Evolutionary conservation across 1,284 basidiomycete genomes (phyloP), one percentile per base, ranked within the genome.

Genomic region (Omphalotus olearius): DNA sequence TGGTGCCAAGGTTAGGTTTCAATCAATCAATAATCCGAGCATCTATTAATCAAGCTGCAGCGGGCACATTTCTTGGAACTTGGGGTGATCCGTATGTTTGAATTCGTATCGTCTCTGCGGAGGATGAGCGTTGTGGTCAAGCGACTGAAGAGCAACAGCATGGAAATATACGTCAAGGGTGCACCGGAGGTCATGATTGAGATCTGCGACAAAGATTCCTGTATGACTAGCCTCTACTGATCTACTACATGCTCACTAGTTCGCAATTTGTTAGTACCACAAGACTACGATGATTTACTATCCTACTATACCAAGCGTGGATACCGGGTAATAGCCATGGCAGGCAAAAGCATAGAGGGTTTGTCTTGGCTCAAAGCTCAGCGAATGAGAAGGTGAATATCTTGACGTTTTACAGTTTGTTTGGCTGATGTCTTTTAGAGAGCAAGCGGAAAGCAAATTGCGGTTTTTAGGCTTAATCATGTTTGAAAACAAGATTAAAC

Each of bases 61-160:
- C 92, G 93, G 61, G 93, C 95, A 0, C 91, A 97, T 66, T 98
- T 97, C 71, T 74, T 99, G 23, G 97, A 99, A 68, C 73, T 98
- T 47, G 97, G 97, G 37, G 96, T 99, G 25, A 92, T 99, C 54
- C 79, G 95, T 36, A 93, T 91, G 1, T 99, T 97, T 62, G 97
- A 99, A 64, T 99, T 99, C 64, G 92, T 96, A 3, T 98, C 95
- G 1, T 76, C 90, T 4, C 77, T 99, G 17, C 82, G 97, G 33
- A 76, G 97, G 47, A 99, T 99, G 97, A 97, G 93, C 57, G 97
- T 99, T 25, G 83, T 99, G 51, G 96, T 98, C 62, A 99, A 98
- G 69, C 80, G 92, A 47, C 80, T 99, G 53, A 97, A 91, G 69
- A 95, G 94, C 57, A 83, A 73, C 42, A 93, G 90, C 64, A 98